Conservation (phyloP, 495 filamentous ascomycete genomes). For the Penicillium taxi region DNA sequence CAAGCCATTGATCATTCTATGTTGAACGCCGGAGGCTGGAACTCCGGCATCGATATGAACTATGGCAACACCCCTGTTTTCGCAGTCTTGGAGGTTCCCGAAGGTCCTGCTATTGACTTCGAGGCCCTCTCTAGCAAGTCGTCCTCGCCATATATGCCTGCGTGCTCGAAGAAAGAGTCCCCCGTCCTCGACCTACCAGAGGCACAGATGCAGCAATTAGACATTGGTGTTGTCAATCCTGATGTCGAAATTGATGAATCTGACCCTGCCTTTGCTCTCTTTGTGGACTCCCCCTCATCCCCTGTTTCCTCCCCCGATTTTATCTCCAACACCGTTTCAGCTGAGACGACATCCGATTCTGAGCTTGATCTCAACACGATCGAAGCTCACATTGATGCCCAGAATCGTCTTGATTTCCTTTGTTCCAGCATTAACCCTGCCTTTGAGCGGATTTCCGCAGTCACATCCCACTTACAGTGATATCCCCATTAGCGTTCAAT, state of each 20-base stretch:
- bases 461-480: conserved; percentile 42
- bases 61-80: conserved; percentile 70
- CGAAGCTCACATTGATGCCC: conserved; percentile 19
- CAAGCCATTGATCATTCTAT: conserved; percentile 58
- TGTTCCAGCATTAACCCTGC: conserved; percentile 45
- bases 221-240: conserved; percentile 27
- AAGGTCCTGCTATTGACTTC: conserved; percentile 56
- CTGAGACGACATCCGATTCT: conserved; percentile 48
- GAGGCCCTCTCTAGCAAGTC: conserved; percentile 61
- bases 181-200: conserved; percentile 40
- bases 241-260: conserved; percentile 51
- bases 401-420: conserved; percentile 36
- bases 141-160: conserved; percentile 36
- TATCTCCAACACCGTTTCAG: conserved; percentile 46
- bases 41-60: conserved; percentile 37
- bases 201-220: conserved; percentile 20
- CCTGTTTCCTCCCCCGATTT: conserved; percentile 14
- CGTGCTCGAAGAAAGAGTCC: conserved; percentile 48
- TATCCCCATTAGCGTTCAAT: conserved; percentile 27
- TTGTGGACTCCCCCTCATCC: conserved; percentile 40
- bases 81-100: conserved; percentile 67
- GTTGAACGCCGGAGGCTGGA: conserved; percentile 29
- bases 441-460: conserved; percentile 39
- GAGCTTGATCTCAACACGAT: conserved; percentile 53
- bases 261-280: conserved; percentile 54